phyloP scores from a whole-genome alignment of 441 rosid species.

The Breynia disticha region DNA sequence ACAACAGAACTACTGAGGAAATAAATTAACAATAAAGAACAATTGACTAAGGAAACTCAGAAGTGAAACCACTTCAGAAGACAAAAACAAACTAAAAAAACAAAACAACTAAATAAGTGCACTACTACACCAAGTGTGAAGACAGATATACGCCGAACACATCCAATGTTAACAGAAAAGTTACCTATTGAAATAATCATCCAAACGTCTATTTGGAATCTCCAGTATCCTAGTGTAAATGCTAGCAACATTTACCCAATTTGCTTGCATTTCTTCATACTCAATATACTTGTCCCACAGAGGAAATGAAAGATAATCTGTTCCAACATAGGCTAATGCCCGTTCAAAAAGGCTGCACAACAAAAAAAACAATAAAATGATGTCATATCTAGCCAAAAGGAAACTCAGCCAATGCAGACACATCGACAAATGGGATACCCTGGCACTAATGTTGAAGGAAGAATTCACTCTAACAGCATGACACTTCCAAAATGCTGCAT shows the following conservation, averaged over 20 bases:
- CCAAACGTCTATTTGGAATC: conserved; percentile 77
- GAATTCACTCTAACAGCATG: conserved; percentile 70
- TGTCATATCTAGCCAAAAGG: conserved; percentile 20
- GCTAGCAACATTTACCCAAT: conserved; percentile 69
- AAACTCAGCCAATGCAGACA: conserved; percentile 22
- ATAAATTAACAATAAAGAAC: no score
- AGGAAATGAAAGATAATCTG: conserved; percentile 73
- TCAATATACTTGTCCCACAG: conserved; percentile 96
- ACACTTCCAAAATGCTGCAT: conserved; percentile 76
- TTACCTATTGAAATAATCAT: conserved; percentile 68
- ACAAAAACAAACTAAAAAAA: no score
- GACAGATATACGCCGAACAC: no score
- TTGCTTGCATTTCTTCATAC: conserved; percentile 82
- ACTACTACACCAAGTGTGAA: no score
- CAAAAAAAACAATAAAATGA: conserved; percentile 15
- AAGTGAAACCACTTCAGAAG: no score
- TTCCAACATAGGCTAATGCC: conserved; percentile 79
- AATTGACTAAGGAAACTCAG: no score
- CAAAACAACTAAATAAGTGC: no score
- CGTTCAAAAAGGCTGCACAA: conserved; percentile 88
- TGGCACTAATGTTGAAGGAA: conserved; percentile 35
- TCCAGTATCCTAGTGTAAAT: conserved; percentile 80
- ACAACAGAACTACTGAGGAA: no score
- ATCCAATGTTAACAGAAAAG: neutral
- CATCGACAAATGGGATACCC: conserved; percentile 22